Evolutionary conservation across 306 rosid species (phyloP), one percentile per base, ranked within the genome.

Genomic region (Alnus rubra): DNA sequence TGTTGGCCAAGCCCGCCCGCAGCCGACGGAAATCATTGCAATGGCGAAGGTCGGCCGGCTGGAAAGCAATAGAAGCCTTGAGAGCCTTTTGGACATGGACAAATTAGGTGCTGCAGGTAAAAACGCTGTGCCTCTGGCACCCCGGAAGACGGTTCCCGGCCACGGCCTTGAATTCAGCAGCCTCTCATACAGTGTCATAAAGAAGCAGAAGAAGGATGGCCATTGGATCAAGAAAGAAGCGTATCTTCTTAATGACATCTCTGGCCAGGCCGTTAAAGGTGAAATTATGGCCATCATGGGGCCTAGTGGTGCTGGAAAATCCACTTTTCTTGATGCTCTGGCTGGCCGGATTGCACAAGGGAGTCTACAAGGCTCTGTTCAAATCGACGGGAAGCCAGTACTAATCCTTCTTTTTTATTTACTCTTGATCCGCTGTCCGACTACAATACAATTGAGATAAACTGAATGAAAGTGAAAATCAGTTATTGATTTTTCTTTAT

Each of bases 231-330:
- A 87, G 51, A 92, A 78, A 83, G 88, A 92, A 78, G 84, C 94
- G 45, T 86, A 85, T 77, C 97, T 94, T 74, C 94, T 94, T 9
- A 85, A 94, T 84, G 91, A 90, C 82, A 90, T 94, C 78, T 83
- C 97, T 28, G 97, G 98, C 58, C 97, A 92, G 70, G 97, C 97
- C 7, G 39, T 83, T 11, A 75, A 85, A 74, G 92, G 97, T 56
- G 92, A 94, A 81, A 63, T 94, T 53, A 87, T 90, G 97, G 98
- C 98, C 23, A 90, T 94, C 86, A 82, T 94, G 78, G 98, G 97
- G 53, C 98, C 97, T 4, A 94, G 98, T 86, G 98, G 98, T 75
- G 98, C 98, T 14, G 98, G 98, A 2, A 94, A 94, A 86, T 92
- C 98, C n/a, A 94, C 98, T 2, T 90, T 92, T 81, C 98, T 92